Evolutionary conservation across 1,284 basidiomycete species (phyloP).

Genomic region (Chalciporus piperatoides): DNA sequence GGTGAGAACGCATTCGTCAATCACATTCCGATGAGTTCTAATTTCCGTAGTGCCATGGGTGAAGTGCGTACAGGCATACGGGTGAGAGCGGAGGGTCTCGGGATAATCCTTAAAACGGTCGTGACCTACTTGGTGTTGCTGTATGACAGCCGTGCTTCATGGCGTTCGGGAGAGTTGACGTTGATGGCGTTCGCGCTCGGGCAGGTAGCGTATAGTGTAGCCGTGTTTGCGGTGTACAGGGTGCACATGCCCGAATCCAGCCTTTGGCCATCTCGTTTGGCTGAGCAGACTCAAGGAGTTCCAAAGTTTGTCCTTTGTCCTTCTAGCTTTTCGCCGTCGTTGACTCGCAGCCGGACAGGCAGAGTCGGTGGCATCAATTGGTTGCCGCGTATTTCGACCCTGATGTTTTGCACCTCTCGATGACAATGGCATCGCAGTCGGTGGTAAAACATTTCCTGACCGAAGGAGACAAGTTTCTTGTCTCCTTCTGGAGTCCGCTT

Average conservation of each 20-base stretch:
- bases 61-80: conserved; percentile 63
- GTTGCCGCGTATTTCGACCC: conserved; percentile 44
- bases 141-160: conserved; percentile 36
- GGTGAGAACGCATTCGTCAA: conserved; percentile 37
- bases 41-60: conserved; percentile 56
- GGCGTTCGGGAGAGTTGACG: conserved; percentile 42
- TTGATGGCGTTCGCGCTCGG: conserved; percentile 82
- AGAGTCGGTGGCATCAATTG: conserved; percentile 13
- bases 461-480: conserved; percentile 90
- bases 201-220: conserved; percentile 67
- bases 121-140: conserved; percentile 65
- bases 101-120: conserved; percentile 72
- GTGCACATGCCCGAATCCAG: conserved; percentile 26
- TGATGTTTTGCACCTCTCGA: conserved; percentile 53
- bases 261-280: conserved; percentile 27
- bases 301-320: conserved; percentile 18
- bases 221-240: conserved; percentile 38
- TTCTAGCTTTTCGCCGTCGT: background rate
- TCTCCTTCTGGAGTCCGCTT: conserved; percentile 78
- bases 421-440: conserved; percentile 83
- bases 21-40: conserved; percentile 8
- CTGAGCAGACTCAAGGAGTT: conserved; percentile 3
- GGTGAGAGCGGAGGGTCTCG: conserved; percentile 79
- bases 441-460: conserved; percentile 93
- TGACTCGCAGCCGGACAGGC: conserved; percentile 5